Percentiles rank a stretch among this genome's conserved stretches.
Conservation (phyloP, 1,139 yeast species). For the Meyerozyma sp. region DNA sequence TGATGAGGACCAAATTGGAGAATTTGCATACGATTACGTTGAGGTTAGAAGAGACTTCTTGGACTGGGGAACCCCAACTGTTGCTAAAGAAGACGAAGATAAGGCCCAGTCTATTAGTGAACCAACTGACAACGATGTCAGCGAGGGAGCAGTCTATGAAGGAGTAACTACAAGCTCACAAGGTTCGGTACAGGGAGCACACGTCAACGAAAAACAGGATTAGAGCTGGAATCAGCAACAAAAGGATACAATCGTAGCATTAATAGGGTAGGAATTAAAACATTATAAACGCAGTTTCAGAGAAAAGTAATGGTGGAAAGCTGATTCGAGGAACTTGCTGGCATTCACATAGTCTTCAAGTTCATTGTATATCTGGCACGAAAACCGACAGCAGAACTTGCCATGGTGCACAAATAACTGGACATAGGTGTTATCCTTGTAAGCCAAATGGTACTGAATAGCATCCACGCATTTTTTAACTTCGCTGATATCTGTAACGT, state of each 20-base stretch:
- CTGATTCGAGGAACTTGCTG: conserved; percentile 4
- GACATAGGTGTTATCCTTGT: conserved; percentile 7
- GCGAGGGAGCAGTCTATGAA: not conserved
- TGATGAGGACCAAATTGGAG: conserved; percentile 97
- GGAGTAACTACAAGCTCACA: not conserved
- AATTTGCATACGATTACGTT: conserved; percentile 95
- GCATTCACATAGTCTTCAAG: conserved; percentile 10
- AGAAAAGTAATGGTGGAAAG: conserved; percentile 1
- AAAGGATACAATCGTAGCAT: not conserved
- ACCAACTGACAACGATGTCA: not conserved
- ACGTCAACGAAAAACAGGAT: not conserved
- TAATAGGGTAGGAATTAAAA: not conserved
- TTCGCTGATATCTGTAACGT: not conserved
- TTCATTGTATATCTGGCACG: conserved; percentile 11
- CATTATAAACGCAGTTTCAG: not conserved
- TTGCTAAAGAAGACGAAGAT: not conserved
- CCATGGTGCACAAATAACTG: conserved; percentile 7
- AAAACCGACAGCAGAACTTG: conserved; percentile 7
- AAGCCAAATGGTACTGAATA: conserved; percentile 2
- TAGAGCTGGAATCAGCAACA: not conserved
- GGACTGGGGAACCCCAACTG: conserved; percentile 40
- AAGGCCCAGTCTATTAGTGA: not conserved
- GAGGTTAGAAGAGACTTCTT: conserved; percentile 93
- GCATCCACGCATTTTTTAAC: not conserved
- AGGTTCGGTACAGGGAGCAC: not conserved